Evolutionary conservation across 2,329 filamentous ascomycete species (phyloP), one percentile per base, ranked within the genome.

Genomic region (Aureobasidium sp.): DNA sequence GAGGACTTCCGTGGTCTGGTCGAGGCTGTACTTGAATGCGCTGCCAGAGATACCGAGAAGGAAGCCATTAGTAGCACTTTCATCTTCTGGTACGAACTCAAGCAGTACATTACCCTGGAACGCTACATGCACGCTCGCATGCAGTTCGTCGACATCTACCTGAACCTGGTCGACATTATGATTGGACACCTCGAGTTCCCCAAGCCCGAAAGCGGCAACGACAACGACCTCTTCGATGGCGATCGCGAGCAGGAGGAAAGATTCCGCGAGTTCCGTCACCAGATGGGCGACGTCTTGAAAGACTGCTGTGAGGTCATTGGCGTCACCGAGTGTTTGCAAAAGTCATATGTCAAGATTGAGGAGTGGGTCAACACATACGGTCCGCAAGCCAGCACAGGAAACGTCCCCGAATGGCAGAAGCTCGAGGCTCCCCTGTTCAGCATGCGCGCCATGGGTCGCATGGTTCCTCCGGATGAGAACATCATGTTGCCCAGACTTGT

Each of bases 251-350:
- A 91, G 64, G 94, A 99, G 74, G 94, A 99, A 70, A 96, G 94
- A 73, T 99, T 99, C 77, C 86, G 94, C 52, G 91, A 96, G 70
- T 99, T 97, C 79, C 84, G 94, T 67, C 94, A 99, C 73, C 87
- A 91, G 59, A 97, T 99, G 91, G 94, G 94, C 39, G 95, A 99
- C 72, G 95, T 96, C 0, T 82, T 99, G 55, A 99, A 99, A 76
- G 94, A 99, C 71, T 90, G 90, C 61, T 99, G 94, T 74, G 90
- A 97, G 72, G 93, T 99, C 44, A 91, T 99, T 78, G 93, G 93
- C 11, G 90, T 96, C 12, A 88, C 90, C 0, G 90, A 96, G 65
- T 97, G 94, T 69, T 80, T 99, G 51, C 86, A 85, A 67, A 99
- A 99, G 75, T 89, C 95, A 7, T 91, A 95, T 67, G 80, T 88